Evolutionary conservation across 2,329 filamentous ascomycete species (phyloP), one percentile per base, ranked within the genome.

Genomic region (Alternaria metachromatica): DNA sequence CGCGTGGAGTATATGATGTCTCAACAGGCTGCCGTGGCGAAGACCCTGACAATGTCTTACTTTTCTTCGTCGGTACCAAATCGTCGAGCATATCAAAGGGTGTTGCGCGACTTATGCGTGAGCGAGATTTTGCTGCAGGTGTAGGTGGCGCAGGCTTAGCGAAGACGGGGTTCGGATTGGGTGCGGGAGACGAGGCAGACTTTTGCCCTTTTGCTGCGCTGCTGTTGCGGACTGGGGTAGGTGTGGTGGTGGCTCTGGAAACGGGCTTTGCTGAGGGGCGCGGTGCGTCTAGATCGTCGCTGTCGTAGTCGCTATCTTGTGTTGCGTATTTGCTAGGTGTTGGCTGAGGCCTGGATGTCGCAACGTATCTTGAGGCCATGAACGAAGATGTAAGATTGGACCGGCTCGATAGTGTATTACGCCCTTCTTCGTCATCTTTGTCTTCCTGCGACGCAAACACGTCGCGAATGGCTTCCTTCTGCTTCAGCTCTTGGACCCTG

Each of bases 41-140:
- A 21, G 59, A 20, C 37, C 48, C 56, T 5, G 62, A 33, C 43
- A 30, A 25, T 23, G 60, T 9, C n/a, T 43, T 26, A 21, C 63
- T 30, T 46, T 62, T 50, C 25, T 48, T 60, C 37, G 37, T 41
- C 28, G 65, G 66, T 11, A 51, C 58, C 37, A 71, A 71, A 11
- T 70, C 72, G 23, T 77, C 75, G 9, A 75, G 68, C 67, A 73
- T 71, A 23, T 76, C 73, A 45, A 76, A 72, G 2, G 71, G 70
- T 4, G 65, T 74, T 60, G 60, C 55, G 21, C 70, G 69, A 20
- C 51, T 64, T 50, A 63, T 62, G 54, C 70, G 64, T n/a, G 70
- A 56, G 37, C 65, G 70, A 23, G 64, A 37, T 45, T 66, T 64
- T 60, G 59, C 18, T 57, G 56, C 25, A 50, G 57, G 1, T 21